Conservation (phyloP, 192 early-diverging fungal genomes). For the Rhizoclosmatium globosum region DNA sequence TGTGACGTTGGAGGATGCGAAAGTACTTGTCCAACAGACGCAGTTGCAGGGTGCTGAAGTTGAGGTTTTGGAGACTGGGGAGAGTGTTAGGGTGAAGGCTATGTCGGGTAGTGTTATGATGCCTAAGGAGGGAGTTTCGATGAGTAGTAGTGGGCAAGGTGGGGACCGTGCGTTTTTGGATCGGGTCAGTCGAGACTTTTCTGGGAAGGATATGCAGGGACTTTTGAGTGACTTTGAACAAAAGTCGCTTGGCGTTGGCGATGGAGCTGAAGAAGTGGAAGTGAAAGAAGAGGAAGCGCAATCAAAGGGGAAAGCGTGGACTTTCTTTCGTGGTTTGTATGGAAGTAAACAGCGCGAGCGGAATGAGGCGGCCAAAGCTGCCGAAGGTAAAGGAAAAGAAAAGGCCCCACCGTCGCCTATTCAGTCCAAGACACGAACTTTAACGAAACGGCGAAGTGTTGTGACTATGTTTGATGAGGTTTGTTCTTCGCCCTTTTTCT, state of each 20-base stretch:
- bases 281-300: not conserved
- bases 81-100: not conserved
- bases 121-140: constrained; percentile 6
- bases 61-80: constrained; percentile 24
- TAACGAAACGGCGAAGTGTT: constrained; percentile 26
- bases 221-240: constrained; percentile 30
- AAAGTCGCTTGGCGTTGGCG: not conserved
- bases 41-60: constrained; percentile 24
- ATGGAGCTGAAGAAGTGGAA: not conserved
- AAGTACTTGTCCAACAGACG: constrained; percentile 27
- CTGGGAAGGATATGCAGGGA: constrained; percentile 36
- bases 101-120: not conserved
- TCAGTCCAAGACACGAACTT: no score
- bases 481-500: not conserved
- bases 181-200: constrained; percentile 25
- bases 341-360: not conserved
- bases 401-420: not conserved
- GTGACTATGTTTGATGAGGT: constrained; percentile 45
- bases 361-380: not conserved
- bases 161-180: constrained; percentile 35
- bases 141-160: not conserved
- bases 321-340: constrained; percentile 21
- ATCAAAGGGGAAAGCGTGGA: constrained; percentile 18
- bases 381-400: not conserved
- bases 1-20: constrained; percentile 34